A percentile compares a stretch with the other conserved stretches of the same genome.
Conservation (phyloP, 2,329 filamentous ascomycete genomes). For the Thelonectria blattea region DNA sequence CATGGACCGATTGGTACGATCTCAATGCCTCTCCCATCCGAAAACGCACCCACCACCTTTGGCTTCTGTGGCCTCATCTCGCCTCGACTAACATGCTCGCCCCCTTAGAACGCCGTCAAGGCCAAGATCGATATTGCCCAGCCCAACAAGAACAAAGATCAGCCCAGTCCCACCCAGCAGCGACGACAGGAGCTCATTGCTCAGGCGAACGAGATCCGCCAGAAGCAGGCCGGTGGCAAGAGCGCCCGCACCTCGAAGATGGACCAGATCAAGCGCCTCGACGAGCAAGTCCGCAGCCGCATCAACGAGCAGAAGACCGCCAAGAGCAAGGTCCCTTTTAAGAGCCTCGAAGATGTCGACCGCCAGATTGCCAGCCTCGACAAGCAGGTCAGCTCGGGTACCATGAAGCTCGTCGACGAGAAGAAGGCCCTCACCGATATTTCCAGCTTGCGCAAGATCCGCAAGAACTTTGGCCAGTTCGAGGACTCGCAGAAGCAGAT, state of each 20-base stretch:
- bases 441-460: conserved; percentile 81
- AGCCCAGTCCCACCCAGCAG: conserved; percentile 80
- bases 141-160: conserved; percentile 76
- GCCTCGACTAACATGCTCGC: conserved; percentile 25
- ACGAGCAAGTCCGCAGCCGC: conserved; percentile 85
- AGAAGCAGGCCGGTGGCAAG: conserved; percentile 89
- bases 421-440: conserved; percentile 90
- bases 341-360: conserved; percentile 87
- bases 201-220: conserved; percentile 82
- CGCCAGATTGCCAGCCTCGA: conserved; percentile 80
- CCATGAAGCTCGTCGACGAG: conserved; percentile 96
- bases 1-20: conserved; percentile 63
- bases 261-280: conserved; percentile 91
- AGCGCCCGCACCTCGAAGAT: conserved; percentile 76
- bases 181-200: conserved; percentile 84
- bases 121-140: conserved; percentile 84
- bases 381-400: conserved; percentile 84
- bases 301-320: conserved; percentile 87
- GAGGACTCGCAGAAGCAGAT: conserved; percentile 89
- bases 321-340: conserved; percentile 81
- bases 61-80: conserved; percentile 28
- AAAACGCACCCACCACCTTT: conserved; percentile 16
- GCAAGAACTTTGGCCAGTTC: conserved; percentile 88
- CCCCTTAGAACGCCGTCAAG: conserved; percentile 79
- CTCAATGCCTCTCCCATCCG: conserved; percentile 18